These are phyloP conservation scores for Magnusiomyces suaveolens DNA, from an alignment of 1,139 yeast species.

Conservation along the genomic window DNA sequence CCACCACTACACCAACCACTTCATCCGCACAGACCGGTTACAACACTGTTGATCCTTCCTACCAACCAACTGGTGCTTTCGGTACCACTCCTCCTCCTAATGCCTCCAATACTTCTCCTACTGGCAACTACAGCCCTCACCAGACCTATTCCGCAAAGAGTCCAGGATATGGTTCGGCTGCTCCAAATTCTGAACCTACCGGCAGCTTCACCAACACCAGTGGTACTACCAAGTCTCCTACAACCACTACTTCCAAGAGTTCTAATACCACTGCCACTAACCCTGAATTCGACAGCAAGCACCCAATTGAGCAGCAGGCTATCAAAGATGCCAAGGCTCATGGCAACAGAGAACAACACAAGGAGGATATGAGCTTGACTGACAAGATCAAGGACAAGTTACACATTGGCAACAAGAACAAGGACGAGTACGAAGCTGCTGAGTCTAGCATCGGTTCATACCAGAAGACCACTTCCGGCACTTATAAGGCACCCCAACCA, in stretches of 20 bases:
- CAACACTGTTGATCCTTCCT: neutral
- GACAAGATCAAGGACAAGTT: constrained; percentile 14
- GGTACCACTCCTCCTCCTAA: neutral
- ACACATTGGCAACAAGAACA: constrained; percentile 9
- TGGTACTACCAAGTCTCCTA: constrained; percentile 1
- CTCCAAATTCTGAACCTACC: neutral
- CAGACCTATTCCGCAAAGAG: too few species aligned
- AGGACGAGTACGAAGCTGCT: neutral
- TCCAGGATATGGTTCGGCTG: too few species aligned
- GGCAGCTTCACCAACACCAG: constrained; percentile 4
- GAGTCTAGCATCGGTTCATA: constrained; percentile 10
- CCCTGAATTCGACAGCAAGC: neutral
- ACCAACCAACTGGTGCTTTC: neutral
- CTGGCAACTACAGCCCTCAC: constrained; percentile 7
- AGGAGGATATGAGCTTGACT: constrained; percentile 4
- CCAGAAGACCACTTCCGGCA: constrained; percentile 6
- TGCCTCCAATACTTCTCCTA: constrained; percentile 1
- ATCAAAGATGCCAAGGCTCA: neutral
- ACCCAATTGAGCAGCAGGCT: neutral
- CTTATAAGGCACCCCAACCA: constrained; percentile 5
- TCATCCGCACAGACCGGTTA: too few species aligned
- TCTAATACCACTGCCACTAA: constrained; percentile 1
- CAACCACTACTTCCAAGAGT: neutral
- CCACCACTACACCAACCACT: neutral
- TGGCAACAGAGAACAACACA: neutral